Base-by-base conservation (phyloP, 306 rosid genomes). In the Hylodesmum podocarpum region DNA sequence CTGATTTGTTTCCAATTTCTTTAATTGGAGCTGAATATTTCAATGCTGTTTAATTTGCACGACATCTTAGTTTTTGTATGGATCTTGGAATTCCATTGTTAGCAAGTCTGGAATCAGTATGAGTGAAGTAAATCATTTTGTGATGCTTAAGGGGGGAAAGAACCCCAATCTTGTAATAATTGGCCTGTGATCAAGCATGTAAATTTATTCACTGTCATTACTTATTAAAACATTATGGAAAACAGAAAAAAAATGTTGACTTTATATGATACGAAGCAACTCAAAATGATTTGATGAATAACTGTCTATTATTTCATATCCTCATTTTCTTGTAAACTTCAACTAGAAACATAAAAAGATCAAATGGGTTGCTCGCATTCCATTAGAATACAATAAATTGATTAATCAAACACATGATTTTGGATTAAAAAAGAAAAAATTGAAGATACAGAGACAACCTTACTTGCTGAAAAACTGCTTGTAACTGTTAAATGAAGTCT, bases 41-140 rank as follows among this genome's bases (percentile, higher is more conserved):
- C 68, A 62, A 19, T 34, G 68, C 46, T 62, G 46, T 62, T 33
- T 62, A 62, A 62, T 62, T 62, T 34, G 10, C 68, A 62, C 68
- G 68, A 62, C 68, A 34, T 62, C 68, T 62, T 34, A 62, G 16
- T 36, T 34, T 62, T 34, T 33, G 46, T 33, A 62, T 62, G 27
- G 68, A 34, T 19, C 28, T 18, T 34, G 46, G n/a, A 34, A 33
- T 62, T 62, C 46, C 68, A 62, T 62, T 62, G 34, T 62, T 62
- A 62, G 68, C 68, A 62, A 62, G 46, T 19, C 46, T 62, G 28
- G 68, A 34, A 62, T 62, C 68, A 8, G 68, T 34, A 34, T 62
- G 68, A n/a, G 68, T 62, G 68, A 62, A 62, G 18, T 62, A 62
- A n/a, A 62, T 62, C 68, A 34, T 46, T 62, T 34, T 62, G 46